Base-by-base conservation (phyloP, 2,329 filamentous ascomycete genomes). In the Colletotrichum higginsianum region DNA sequence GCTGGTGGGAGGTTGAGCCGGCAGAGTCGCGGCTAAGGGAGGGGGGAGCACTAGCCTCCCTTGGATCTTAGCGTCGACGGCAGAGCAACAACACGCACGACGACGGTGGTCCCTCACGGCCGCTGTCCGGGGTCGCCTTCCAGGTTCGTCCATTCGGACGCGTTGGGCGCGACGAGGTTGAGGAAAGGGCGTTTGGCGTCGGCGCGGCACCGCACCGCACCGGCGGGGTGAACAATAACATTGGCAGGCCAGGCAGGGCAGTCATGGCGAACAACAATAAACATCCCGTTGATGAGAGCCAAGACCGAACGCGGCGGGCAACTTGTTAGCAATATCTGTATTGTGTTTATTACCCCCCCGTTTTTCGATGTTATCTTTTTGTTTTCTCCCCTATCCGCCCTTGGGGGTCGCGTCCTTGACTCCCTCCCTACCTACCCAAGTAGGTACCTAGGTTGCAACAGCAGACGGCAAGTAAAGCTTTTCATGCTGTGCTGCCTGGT, bases 31-130 rank as follows among this genome's bases (percentile, higher is more conserved):
- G 60, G 66, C 53, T 53, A 60, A 55, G 66, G 23, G 23, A 67
- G 38, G 44, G 35, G 35, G 35, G 35, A 11, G 8, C 68, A 38
- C 58, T 71, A 62, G n/a, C 38, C 64, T 53, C 16, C 21, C 52
- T 52, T 13, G 44, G 64, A 35, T n/a, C 35, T 40, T 67, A 57
- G 64, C 52, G 64, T 71, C 21, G 64, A 62, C 64, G 68, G 64
- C 68, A 71, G 57, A 71, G 64, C 68, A 71, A 71, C 50, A 67
- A 62, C 57, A 62, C 38, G 40, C 57, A 62, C 38, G 47, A 44
- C 46, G 30, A 52, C 40, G 26, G 18, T 50, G 40, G 61, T 15
- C 61, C 60, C 23, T 52, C 11, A 21, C 9, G 61, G 49, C 49
- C 61, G 49, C 49, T 46, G 49, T 63, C 49, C 46, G 38, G 35